These are phyloP conservation scores for Zygoascus biomembranicola DNA, from an alignment of 805 yeast species.

Conservation along the genomic window DNA sequence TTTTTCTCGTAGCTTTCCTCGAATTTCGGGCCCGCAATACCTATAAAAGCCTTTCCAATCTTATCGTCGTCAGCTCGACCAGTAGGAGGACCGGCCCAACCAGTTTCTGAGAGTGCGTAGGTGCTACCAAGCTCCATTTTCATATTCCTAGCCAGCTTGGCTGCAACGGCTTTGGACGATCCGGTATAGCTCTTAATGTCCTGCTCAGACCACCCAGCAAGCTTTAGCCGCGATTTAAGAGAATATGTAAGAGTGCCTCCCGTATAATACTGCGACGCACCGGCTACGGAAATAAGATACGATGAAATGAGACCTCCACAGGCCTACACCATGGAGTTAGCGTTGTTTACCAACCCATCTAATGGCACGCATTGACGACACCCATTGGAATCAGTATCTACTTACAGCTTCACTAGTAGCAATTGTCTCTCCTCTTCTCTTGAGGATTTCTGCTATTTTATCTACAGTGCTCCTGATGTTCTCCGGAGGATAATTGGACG, in stretches of 20 bases:
- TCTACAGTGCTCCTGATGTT: slow-evolving; percentile 43
- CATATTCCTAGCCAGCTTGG: slow-evolving; percentile 68
- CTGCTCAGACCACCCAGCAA: slow-evolving; percentile 69
- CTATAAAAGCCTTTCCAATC: slow-evolving; percentile 62
- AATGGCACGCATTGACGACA: neutral
- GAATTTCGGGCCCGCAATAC: slow-evolving; percentile 57
- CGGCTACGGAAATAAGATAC: slow-evolving; percentile 72
- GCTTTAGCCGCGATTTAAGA: slow-evolving; percentile 59
- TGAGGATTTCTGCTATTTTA: slow-evolving; percentile 49
- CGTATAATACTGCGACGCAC: slow-evolving; percentile 74
- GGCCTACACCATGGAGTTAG: slow-evolving; percentile 32
- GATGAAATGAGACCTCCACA: slow-evolving; percentile 85
- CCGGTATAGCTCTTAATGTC: slow-evolving; percentile 73
- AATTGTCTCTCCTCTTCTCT: slow-evolving; percentile 49
- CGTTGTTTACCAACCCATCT: neutral
- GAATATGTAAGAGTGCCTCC: slow-evolving; percentile 81
- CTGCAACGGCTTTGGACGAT: slow-evolving; percentile 68
- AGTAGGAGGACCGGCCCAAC: slow-evolving; percentile 70
- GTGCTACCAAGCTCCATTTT: slow-evolving; percentile 76
- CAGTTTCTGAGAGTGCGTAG: slow-evolving; percentile 76
- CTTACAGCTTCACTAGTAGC: slow-evolving; percentile 66
- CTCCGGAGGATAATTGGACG: slow-evolving; percentile 49
- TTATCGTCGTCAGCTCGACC: slow-evolving; percentile 25
- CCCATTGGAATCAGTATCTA: neutral
- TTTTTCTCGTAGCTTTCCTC: slow-evolving; percentile 36